Percentiles rank a stretch among this genome's conserved stretches.
These are phyloP conservation scores for Tetradesmus lagerheimii DNA, from an alignment of 139 green algal species.

Conservation along the genomic window DNA sequence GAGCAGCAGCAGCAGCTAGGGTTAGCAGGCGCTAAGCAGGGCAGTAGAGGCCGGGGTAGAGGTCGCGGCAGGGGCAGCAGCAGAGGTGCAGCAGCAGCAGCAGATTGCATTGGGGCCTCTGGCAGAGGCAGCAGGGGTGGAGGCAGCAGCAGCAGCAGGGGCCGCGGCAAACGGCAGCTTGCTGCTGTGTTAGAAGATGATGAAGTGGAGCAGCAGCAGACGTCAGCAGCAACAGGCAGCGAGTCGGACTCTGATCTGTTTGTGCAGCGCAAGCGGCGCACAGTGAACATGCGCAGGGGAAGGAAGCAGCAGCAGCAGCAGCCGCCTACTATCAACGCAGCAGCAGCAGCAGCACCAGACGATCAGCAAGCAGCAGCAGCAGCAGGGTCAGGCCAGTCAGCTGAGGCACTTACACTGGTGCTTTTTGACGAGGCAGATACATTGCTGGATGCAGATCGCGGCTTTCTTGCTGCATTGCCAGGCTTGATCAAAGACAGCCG, in stretches of 20 bases:
- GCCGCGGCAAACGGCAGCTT: neutral
- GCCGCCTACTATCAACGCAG: neutral
- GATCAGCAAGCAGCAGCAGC: neutral
- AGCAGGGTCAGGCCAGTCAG: neutral
- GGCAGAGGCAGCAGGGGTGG: neutral
- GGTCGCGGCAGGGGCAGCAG: neutral
- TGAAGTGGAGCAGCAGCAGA: slow-evolving; percentile 17
- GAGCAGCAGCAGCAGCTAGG: neutral
- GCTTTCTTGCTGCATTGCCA: slow-evolving; percentile 51
- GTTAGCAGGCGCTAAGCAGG: neutral
- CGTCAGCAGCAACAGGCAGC: neutral
- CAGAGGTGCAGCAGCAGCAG: slow-evolving; percentile 29
- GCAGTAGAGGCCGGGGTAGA: slow-evolving; percentile 22
- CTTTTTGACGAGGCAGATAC: slow-evolving; percentile 68
- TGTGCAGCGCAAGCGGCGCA: neutral
- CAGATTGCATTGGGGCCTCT: neutral
- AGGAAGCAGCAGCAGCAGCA: neutral
- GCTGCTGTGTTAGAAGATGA: neutral
- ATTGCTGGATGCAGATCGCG: slow-evolving; percentile 57
- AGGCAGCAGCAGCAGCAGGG: neutral
- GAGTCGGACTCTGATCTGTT: neutral
- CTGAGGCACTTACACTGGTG: slow-evolving; percentile 40
- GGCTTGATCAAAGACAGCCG: slow-evolving; percentile 54
- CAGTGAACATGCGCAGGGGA: neutral
- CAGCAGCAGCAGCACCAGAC: neutral